Evolutionary conservation across 306 rosid genomes (phyloP), one percentile per base, ranked within the genome.

Genomic region (Lablab purpureus): DNA sequence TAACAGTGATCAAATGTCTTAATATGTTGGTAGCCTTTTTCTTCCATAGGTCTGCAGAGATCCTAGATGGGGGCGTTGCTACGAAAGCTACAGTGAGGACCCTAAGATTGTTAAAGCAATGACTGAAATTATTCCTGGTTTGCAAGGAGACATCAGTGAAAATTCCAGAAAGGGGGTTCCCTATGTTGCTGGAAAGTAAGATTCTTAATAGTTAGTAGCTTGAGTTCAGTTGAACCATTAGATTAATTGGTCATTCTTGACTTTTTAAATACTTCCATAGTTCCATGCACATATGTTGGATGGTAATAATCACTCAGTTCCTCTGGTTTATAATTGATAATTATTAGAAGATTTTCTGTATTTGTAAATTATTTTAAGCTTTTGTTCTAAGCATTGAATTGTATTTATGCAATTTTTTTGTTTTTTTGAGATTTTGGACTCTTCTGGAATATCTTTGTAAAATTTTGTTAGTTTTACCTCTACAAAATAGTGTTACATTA

Each of bases 31-130:
- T 10, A 36, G 10, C 34, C 71, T 18, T 41, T 40, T 41, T 67
- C 51, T 67, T 67, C 72, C 34, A 40, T 32, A 67, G 72, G 72
- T 67, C 34, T 67, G 72, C 52, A 67, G 72, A 67, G 72, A 67
- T 67, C 72, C 72, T 67, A 67, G 72, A 67, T 67, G 72, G 72
- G 72, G 72, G 13, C 72, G 72, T 40, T 67, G 72, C 34, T 67
- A 67, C 41, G 72, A 41, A 67, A 67, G 72, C 2, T 67, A 67
- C 32, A 67, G 72, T 67, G 72, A 67, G 12, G 72, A 67, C 34
- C 52, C 72, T 21, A 21, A 67, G 72, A 67, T 67, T 67, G 72
- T 67, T 40, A 2, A 10, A 67, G 12, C 52, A 40, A 67, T 67
- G 72, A 67, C 72, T 19, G 72, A 67, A 67, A 67, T 67, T 40